phyloP scores from a whole-genome alignment of 2,329 filamentous ascomycete genomes.

The Aspergillus vadensis region DNA sequence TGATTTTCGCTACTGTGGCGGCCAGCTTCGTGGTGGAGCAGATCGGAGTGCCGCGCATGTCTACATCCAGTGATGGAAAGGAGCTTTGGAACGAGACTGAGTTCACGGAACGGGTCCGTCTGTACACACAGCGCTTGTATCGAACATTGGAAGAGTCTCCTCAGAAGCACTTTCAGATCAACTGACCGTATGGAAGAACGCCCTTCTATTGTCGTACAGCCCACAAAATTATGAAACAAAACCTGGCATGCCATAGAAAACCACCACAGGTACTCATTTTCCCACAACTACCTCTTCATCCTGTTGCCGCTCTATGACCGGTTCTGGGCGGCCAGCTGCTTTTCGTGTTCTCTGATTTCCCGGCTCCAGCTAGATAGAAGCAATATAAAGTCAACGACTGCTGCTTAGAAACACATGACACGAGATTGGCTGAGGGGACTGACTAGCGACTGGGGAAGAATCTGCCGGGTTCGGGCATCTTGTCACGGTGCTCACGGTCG shows the following conservation, averaged over 20 bases:
- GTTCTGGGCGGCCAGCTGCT: conserved; percentile 47
- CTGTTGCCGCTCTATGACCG: conserved; percentile 34
- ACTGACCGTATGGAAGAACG: conserved; percentile 39
- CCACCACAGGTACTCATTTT: conserved; percentile 20
- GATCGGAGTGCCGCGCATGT: conserved; percentile 70
- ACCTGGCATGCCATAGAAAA: conserved; percentile 29
- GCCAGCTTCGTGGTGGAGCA: conserved; percentile 96
- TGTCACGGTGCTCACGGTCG: conserved; percentile 69
- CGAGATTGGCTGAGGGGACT: conserved; percentile 39
- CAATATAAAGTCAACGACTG: conserved; percentile 20
- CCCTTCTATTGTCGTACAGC: conserved; percentile 44
- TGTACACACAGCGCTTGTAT: conserved; percentile 47
- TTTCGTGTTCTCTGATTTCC: conserved; percentile 70
- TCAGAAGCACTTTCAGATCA: conserved; percentile 39
- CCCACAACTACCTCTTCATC: conserved; percentile 9
- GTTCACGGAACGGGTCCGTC: conserved; percentile 48
- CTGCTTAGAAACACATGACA: conserved; percentile 4
- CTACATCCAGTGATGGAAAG: conserved; percentile 31
- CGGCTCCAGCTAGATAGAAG: conserved; percentile 63
- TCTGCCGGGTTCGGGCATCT: conserved; percentile 72
- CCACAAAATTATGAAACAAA: conserved; percentile 39
- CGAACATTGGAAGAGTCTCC: conserved; percentile 42
- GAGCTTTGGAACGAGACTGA: conserved; percentile 50
- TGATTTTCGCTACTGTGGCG: conserved; percentile 75
- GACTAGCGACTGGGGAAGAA: conserved; percentile 87